Evolutionary conservation across 306 rosid species (phyloP).

Genomic region (Dalbergia cochinchinensis): DNA sequence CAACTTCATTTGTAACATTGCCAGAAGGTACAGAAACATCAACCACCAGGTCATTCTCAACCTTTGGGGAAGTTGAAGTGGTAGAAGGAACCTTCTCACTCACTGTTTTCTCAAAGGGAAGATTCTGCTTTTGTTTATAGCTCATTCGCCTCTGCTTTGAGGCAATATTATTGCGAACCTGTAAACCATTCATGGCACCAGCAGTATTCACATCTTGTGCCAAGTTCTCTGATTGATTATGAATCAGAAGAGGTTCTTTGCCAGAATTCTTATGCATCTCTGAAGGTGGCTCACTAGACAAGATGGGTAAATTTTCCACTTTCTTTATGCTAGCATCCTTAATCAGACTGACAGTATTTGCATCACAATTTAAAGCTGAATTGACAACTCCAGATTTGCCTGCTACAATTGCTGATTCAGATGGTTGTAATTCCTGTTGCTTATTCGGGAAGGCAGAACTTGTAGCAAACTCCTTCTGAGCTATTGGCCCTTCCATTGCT

Average conservation of each 20-base stretch:
- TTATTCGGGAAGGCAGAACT: conserved; percentile 57
- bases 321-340: conserved; percentile 45
- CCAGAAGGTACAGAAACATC: conserved; percentile 52
- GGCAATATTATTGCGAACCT: conserved; percentile 58
- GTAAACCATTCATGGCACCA: conserved; percentile 52
- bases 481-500: conserved; percentile 56
- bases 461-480: conserved; percentile 53
- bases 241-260: conserved; percentile 55
- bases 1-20: conserved; percentile 45
- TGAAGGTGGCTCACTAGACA: conserved; percentile 47
- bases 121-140: conserved; percentile 71
- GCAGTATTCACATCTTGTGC: conserved; percentile 59
- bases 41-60: conserved; percentile 48
- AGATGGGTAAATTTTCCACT: conserved; percentile 51
- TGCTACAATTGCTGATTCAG: conserved; percentile 44
- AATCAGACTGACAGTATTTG: conserved; percentile 46
- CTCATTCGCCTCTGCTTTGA: conserved; percentile 69
- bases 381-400: conserved; percentile 46
- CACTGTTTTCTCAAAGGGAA: conserved; percentile 52
- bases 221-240: conserved; percentile 52
- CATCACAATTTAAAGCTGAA: conserved; percentile 48
- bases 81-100: conserved; percentile 57
- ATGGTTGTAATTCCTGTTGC: conserved; percentile 61
- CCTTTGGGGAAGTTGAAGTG: conserved; percentile 44
- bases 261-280: conserved; percentile 47